Percentiles rank a stretch among this genome's conserved stretches.
These are phyloP conservation scores for Botrytis medusae DNA, from an alignment of 2,329 filamentous ascomycete species.

Conservation along the genomic window DNA sequence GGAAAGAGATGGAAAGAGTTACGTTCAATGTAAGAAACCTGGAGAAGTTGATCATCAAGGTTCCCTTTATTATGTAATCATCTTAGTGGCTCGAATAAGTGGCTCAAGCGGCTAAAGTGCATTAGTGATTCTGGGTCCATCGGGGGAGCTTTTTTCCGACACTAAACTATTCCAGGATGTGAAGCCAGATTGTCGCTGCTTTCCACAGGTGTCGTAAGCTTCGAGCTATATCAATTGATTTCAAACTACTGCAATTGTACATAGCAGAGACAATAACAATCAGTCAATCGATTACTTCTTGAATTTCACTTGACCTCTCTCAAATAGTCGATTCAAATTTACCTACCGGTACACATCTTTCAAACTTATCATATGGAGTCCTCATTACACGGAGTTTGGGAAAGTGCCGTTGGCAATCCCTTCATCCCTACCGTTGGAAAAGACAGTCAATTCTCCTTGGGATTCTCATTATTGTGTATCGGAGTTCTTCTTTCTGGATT, in stretches of 20 bases:
- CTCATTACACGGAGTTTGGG: slow-evolving; percentile 87
- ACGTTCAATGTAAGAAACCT: background rate
- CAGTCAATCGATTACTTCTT: slow-evolving; percentile 11
- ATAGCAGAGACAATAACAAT: background rate
- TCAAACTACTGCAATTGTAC: background rate
- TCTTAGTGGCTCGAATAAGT: background rate
- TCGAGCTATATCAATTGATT: background rate
- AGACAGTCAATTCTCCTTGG: slow-evolving; percentile 78
- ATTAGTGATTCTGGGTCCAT: slow-evolving; percentile 22
- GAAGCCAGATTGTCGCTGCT: slow-evolving; percentile 29
- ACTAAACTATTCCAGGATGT: slow-evolving; percentile 13
- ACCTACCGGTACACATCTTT: slow-evolving; percentile 1
- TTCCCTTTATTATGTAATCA: slow-evolving; percentile 16
- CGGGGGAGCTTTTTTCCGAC: slow-evolving; percentile 25
- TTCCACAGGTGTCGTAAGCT: slow-evolving; percentile 24
- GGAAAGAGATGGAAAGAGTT: background rate
- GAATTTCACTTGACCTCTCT: background rate
- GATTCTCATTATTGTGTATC: slow-evolving; percentile 70
- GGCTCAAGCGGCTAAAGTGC: background rate
- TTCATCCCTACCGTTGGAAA: slow-evolving; percentile 81
- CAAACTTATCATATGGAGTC: slow-evolving; percentile 71
- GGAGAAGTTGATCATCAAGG: slow-evolving; percentile 7
- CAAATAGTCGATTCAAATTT: background rate
- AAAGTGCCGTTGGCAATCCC: slow-evolving; percentile 83
- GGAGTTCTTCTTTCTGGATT: slow-evolving; percentile 73